Base-by-base conservation (phyloP, 75 land plant genomes). In the Picea glauca region DNA sequence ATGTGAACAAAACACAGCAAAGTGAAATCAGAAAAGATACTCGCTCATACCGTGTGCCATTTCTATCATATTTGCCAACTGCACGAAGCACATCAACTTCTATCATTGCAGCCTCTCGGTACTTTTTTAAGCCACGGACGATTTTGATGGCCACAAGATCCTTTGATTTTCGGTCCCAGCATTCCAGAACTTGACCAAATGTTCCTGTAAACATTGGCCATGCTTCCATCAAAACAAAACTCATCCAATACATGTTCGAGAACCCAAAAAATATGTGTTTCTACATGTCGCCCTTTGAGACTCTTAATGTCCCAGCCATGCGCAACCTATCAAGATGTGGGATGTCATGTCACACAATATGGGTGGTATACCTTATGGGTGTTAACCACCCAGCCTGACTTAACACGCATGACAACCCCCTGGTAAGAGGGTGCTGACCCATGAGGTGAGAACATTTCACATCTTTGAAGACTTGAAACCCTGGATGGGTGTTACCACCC, bases 51-150 rank as follows among this genome's bases (percentile, higher is more conserved):
- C 92, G 94, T 61, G 76, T 77, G 35, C 97, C 95, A 60, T 83
- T 80, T 59, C 77, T 72, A 64, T 94, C 97, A 65, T 89, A 74
- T 77, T 78, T 85, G 21, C 84, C 87, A 82, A 94, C 91, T 67
- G 75, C 81, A 33, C 85, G 88, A 17, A 94, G 83, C 50, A 94
- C 88, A 54, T 94, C 90, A 72, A 94, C 85, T 85, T 94, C 97
- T 84, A 94, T 92, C 93, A 90, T 92, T 18, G 97, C 94, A 59
- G 93, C 97, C 65, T 94, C 97, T 50, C 97, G 83, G 68, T 94
- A 94, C 72, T 94, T 94, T 17, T 85, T 64, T 61, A 87, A 83
- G 5, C 89, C 87, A 23, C 97, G 86, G 15, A 94, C 84, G 75
- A 94, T 79, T 83, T 94, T 94, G 56, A 94, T 85, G 11, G 97